Base-by-base conservation (phyloP, 163 green algal species). In the Prototheca wickerhamii region DNA sequence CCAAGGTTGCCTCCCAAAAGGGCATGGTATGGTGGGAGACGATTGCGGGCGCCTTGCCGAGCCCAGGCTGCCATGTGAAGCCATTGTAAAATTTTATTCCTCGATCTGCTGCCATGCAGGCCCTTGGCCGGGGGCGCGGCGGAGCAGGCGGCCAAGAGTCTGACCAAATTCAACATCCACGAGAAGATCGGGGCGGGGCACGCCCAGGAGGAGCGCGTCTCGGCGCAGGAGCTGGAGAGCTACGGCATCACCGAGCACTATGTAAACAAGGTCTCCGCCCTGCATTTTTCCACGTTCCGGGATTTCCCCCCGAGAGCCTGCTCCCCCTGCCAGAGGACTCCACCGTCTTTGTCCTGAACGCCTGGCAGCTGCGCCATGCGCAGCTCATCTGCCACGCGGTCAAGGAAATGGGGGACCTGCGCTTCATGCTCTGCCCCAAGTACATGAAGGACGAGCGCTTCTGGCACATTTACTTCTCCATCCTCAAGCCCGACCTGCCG, bases 351-450 rank as follows among this genome's bases (percentile, higher is more conserved):
- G 12, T 46, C 31, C 67, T 73, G 4, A 76, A 74, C 44, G 55
- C 66, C 26, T 81, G 71, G 74, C 74, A 81, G 60, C 72, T 73
- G 33, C 61, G 61, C 4, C 78, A 85, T 59, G 78, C 78, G 21
- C 63, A 68, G 44, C 63, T 85, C 28, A 61, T 85, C 23, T 67
- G 78, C 25, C 65, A 67, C 35, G 57, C 46, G 21, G 68, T 77
- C 5, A 76, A 79, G 26, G 77, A 86, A 42, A 76, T 86, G 43
- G 73, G 83, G 55, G 77, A 84, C 69, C 73, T 86, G 40, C 74
- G 79, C 40, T 86, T 77, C 54, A 78, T 84, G 53, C 63, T 86
- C 10, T 81, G 72, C 54, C 79, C 79, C 60, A 71, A 58, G 44
- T 79, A 74, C 61, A 83, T 86, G 77, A 70, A 62, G 0, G 79